These are phyloP conservation scores for Oryza glumipatula DNA, from an alignment of 176 grass and related monocot genomes.

Conservation along the genomic window DNA sequence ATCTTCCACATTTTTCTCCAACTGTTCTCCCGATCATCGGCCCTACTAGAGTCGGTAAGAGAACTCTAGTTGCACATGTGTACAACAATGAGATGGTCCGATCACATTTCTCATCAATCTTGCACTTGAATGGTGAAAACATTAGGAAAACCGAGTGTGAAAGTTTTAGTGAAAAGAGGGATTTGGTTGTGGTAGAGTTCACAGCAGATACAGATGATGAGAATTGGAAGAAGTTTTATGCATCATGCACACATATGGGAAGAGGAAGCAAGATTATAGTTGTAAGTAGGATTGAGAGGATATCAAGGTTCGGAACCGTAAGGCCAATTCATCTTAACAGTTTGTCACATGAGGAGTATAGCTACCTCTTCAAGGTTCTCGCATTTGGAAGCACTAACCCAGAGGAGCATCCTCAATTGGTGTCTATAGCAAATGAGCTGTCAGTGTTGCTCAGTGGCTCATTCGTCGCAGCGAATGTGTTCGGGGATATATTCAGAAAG, in stretches of 20 bases:
- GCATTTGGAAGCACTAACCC: slow-evolving; percentile 42
- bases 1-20: not conserved
- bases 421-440: not conserved
- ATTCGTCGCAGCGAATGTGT: slow-evolving; percentile 2
- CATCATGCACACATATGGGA: not conserved
- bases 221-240: slow-evolving; percentile 23
- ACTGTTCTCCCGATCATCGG: slow-evolving; percentile 12
- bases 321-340: not conserved
- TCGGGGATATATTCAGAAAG: not conserved
- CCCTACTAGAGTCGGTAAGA: not conserved
- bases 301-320: slow-evolving; percentile 23
- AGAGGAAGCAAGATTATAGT: slow-evolving; percentile 43
- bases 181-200: slow-evolving; percentile 32
- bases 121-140: not conserved
- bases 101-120: not conserved
- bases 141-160: not conserved
- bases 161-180: not conserved
- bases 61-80: slow-evolving; percentile 1
- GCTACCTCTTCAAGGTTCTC: slow-evolving; percentile 43
- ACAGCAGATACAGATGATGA: slow-evolving; percentile 15
- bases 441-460: not conserved
- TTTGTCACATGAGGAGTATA: slow-evolving; percentile 28
- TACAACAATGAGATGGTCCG: not conserved
- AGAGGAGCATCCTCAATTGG: slow-evolving; percentile 24
- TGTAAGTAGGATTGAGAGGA: not conserved